These are phyloP conservation scores for Athelia sp. DNA, from an alignment of 1,284 basidiomycete species.

Conservation along the genomic window DNA sequence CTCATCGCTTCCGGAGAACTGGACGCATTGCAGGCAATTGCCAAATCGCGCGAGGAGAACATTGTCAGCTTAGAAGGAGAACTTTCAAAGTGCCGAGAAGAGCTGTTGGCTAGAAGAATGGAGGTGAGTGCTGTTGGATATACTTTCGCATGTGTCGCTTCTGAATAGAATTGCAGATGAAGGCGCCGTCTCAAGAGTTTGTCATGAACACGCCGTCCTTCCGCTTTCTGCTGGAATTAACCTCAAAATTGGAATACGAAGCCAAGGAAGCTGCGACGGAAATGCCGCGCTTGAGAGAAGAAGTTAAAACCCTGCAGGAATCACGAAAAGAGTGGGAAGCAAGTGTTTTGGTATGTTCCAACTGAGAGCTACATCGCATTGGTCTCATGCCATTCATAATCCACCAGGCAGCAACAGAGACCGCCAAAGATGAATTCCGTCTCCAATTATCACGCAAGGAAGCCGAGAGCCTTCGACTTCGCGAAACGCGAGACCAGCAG, in stretches of 20 bases:
- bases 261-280: conserved; percentile 33
- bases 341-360: conserved; percentile 32
- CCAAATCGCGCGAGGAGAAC: conserved; percentile 36
- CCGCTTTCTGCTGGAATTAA: conserved; percentile 41
- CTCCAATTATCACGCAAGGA: conserved; percentile 61
- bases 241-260: conserved; percentile 34
- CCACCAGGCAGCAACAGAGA: conserved; percentile 40
- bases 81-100: conserved; percentile 32
- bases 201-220: conserved; percentile 45
- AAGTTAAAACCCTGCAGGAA: conserved; percentile 31
- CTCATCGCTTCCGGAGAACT: conserved; percentile 27
- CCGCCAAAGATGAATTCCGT: conserved; percentile 53
- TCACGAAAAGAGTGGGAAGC: conserved; percentile 45
- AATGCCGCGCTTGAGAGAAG: conserved; percentile 31
- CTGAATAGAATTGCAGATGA: conserved; percentile 28
- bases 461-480: conserved; percentile 69
- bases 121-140: conserved; percentile 31
- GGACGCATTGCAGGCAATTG: conserved; percentile 23
- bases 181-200: conserved; percentile 36
- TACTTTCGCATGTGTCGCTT: conserved; percentile 7
- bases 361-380: conserved; percentile 10
- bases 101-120: conserved; percentile 35
- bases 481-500: conserved; percentile 78
- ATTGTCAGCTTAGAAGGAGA: conserved; percentile 43
- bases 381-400: conserved; percentile 5